Evolutionary conservation across 331 rosid species (phyloP), one percentile per base, ranked within the genome.

Genomic region (Quercus phellos): DNA sequence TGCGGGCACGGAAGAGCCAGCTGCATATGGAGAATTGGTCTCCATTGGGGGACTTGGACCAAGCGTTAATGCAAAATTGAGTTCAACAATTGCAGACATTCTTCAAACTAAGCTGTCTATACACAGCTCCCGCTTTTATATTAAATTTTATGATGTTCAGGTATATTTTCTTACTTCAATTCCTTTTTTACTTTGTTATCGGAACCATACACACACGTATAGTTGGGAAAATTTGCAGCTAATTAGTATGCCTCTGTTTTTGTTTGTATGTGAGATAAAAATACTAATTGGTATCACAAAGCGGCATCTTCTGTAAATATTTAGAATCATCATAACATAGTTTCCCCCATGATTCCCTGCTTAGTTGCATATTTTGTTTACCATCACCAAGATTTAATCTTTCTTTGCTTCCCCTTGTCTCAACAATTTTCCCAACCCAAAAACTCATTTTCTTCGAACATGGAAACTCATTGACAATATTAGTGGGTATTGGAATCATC

Each of bases 31-130:
- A 70, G 98, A 93, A 77, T 18, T 95, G 77, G 82, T 95, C 78
- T 90, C 99, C 73, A 86, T 90, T 76, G 99, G 97, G 18, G 98
- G 98, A 13, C 90, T 93, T 74, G 96, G 90, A 75, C 96, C 91
- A 2, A 72, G 81, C 84, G 94, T 91, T 63, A 91, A 95, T 78
- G 96, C 91, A 29, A 93, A 90, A 82, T 75, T 90, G 82, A 93
- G 99, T 80, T 89, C 98, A 78, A 93, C 94, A 26, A 87, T 95
- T 87, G 98, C 97, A 4, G 94, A 93, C 27, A 93, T 95, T 77
- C 90, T 95, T 75, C 90, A 95, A 78, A 89, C 93, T 60, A 95
- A 93, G 92, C 85, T 95, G 10, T 88, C 78, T 59, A 90, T 95
- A 24, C 96, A 91, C 72, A 76, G 92, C 84, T 90, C 98, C 68